Percentiles rank a stretch among this genome's conserved stretches.
Evolutionary conservation across 768 basidiomycete genomes (phyloP).

Genomic region (Leucosporidium scottii): DNA sequence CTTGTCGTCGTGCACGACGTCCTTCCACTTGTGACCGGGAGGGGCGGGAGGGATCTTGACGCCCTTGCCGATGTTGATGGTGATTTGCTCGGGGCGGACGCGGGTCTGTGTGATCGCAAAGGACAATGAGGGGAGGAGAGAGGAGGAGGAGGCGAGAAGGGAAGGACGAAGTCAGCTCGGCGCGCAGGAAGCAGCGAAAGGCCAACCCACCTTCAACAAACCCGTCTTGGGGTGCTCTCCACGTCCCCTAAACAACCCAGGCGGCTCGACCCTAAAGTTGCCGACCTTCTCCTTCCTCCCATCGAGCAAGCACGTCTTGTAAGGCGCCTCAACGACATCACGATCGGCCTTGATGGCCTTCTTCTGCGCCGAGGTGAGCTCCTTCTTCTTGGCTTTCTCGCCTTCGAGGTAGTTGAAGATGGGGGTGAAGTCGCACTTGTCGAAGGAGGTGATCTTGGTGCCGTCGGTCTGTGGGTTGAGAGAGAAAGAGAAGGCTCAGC

Average conservation of each 20-base stretch:
- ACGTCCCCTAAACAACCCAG: slow-evolving; percentile 94
- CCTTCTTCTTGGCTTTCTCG: slow-evolving; percentile 89
- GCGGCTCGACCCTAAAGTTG: slow-evolving; percentile 96
- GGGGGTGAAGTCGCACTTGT: slow-evolving; percentile 83
- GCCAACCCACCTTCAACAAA: slow-evolving; percentile 64
- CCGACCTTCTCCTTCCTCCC: slow-evolving; percentile 97
- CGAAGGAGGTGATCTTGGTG: slow-evolving; percentile 65
- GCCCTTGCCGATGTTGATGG: slow-evolving; percentile 79
- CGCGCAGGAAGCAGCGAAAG: slow-evolving; percentile 3
- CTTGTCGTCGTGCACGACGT: slow-evolving; percentile 80
- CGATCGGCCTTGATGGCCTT: slow-evolving; percentile 79
- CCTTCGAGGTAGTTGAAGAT: slow-evolving; percentile 88
- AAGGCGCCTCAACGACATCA: slow-evolving; percentile 76
- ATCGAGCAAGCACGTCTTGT: slow-evolving; percentile 78
- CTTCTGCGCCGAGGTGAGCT: slow-evolving; percentile 75
- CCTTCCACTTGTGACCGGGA: slow-evolving; percentile 84
- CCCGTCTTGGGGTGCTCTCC: slow-evolving; percentile 99
- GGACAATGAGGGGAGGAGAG: not conserved
- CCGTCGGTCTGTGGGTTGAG: slow-evolving; percentile 51
- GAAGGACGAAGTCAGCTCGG: not conserved
- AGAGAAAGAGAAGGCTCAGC: slow-evolving; percentile 36
- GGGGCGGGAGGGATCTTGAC: slow-evolving; percentile 76
- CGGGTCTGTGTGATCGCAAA: slow-evolving; percentile 53
- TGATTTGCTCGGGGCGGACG: slow-evolving; percentile 89
- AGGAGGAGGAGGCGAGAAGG: not conserved